Conservation (phyloP, 2,329 filamentous ascomycete genomes). For the Cercospora canescens region DNA sequence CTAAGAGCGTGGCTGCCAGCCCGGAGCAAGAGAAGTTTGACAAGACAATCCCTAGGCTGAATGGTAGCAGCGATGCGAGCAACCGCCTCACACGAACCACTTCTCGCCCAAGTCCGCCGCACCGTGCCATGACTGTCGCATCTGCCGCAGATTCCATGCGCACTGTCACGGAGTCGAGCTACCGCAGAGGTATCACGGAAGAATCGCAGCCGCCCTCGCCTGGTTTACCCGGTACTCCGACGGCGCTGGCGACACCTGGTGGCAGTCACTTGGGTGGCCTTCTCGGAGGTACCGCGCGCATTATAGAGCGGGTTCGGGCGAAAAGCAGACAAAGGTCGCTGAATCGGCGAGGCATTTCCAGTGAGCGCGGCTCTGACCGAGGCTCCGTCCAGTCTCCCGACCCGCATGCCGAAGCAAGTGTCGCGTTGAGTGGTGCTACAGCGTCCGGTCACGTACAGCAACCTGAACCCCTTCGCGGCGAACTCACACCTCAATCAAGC, state of each 20-base stretch:
- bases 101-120: constrained; percentile 34
- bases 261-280: constrained; percentile 46
- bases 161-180: constrained; percentile 47
- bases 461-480: constrained; percentile 48
- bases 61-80: constrained; percentile 15
- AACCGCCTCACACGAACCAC: constrained; percentile 22
- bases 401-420: constrained; percentile 63
- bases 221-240: constrained; percentile 46
- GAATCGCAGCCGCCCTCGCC: constrained; percentile 44
- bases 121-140: constrained; percentile 44
- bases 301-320: constrained; percentile 49
- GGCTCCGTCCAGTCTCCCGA: constrained; percentile 59
- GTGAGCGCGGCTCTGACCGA: constrained; percentile 63
- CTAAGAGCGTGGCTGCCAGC: constrained; percentile 71
- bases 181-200: constrained; percentile 25
- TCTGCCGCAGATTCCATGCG: constrained; percentile 45
- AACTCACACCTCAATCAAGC: constrained; percentile 18
- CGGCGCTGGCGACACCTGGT: constrained; percentile 43
- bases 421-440: constrained; percentile 62
- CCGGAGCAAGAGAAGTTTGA: constrained; percentile 49
- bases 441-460: constrained; percentile 61
- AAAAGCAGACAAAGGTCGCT: constrained; percentile 47
- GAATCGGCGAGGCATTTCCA: constrained; percentile 58
- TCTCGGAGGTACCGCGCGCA: constrained; percentile 48
- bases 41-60: constrained; percentile 12